phyloP scores from a whole-genome alignment of 1,284 basidiomycete species.

The Irpex sp. region DNA sequence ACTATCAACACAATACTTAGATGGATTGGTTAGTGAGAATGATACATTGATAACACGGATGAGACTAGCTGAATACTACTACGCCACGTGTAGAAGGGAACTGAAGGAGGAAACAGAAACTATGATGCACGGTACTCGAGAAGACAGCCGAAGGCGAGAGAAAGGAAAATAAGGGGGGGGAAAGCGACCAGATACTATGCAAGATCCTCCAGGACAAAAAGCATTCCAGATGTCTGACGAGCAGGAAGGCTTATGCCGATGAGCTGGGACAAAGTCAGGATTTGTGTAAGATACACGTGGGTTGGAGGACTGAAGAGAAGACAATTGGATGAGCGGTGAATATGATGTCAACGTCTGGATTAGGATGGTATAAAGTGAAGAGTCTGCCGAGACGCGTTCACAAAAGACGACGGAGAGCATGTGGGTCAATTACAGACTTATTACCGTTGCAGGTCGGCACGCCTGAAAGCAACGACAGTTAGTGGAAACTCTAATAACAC shows the following conservation, averaged over 20 bases:
- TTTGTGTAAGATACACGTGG: neutral
- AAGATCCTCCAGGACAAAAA: neutral
- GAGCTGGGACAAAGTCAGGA: neutral
- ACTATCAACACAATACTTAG: neutral
- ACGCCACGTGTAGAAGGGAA: neutral
- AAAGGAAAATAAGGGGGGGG: neutral
- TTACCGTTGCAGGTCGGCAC: conserved; percentile 42
- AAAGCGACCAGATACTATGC: neutral
- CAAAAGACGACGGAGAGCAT: neutral
- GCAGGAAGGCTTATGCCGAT: neutral
- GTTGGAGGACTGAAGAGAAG: neutral
- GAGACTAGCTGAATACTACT: neutral
- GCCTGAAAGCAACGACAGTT: conserved; percentile 26
- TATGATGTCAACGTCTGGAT: neutral
- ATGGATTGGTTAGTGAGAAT: neutral
- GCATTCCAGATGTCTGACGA: neutral
- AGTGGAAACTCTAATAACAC: conserved; percentile 3
- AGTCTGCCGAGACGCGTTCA: neutral
- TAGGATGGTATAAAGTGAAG: conserved; percentile 2
- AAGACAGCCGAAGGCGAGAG: neutral
- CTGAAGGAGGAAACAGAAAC: neutral
- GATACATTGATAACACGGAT: neutral
- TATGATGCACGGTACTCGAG: neutral
- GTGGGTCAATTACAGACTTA: neutral
- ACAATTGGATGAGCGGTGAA: neutral